Evolutionary conservation across 2,329 filamentous ascomycete genomes (phyloP).

Genomic region (Capronia epimyces): DNA sequence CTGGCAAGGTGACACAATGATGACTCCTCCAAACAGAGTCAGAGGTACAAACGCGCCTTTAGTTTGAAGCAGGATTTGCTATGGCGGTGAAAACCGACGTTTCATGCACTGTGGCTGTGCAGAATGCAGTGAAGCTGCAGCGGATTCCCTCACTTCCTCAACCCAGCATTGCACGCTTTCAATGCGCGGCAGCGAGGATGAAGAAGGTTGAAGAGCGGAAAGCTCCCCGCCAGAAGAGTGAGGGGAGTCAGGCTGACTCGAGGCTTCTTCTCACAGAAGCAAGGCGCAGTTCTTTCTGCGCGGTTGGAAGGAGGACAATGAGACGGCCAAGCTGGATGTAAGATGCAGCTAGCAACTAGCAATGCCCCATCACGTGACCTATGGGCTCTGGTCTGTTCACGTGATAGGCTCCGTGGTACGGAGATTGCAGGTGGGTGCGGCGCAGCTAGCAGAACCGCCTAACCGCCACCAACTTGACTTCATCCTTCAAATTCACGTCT

Average conservation of each 20-base stretch:
- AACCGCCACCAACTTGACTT: too few species aligned
- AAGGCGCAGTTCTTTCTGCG: slow-evolving; percentile 11
- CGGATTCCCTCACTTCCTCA: background rate
- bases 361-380: slow-evolving; percentile 15
- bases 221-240: background rate
- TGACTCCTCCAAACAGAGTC: background rate
- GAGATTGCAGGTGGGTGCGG: too few species aligned
- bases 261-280: slow-evolving; percentile 7
- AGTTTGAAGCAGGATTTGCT: background rate
- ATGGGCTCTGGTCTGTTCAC: background rate
- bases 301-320: background rate
- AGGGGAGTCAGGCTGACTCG: slow-evolving; percentile 10
- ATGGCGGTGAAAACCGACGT: background rate
- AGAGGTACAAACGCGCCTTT: background rate
- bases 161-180: background rate
- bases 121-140: background rate
- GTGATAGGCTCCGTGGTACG: background rate
- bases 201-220: background rate
- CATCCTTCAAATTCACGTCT: too few species aligned
- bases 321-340: slow-evolving; percentile 1
- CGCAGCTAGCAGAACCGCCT: too few species aligned
- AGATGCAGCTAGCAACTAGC: background rate
- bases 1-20: slow-evolving; percentile 1
- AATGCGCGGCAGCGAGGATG: background rate
- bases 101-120: slow-evolving; percentile 9